Evolutionary conservation across 805 yeast species (phyloP), one percentile per base, ranked within the genome.

Genomic region (Wickerhamiella cacticola): DNA sequence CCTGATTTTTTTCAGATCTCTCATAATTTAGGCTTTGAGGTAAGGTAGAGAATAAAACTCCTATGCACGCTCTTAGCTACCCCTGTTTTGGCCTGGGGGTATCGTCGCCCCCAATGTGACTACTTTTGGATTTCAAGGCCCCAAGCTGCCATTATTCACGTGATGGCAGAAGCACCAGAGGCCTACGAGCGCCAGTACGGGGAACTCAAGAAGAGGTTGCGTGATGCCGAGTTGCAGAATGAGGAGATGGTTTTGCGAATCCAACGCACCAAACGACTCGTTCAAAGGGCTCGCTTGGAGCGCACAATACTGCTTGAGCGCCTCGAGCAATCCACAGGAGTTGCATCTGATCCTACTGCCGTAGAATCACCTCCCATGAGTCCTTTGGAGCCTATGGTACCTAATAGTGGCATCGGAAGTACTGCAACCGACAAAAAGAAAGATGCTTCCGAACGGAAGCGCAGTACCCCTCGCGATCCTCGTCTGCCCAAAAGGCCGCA

Each of bases 401-500:
- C 34, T 16, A 24, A 28, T 22, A 22, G 25, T 18, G 41, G 41
- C 19, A 39, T 39, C 5, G 42, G 42, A 5, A 39, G 42, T 29
- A 3, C 19, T 10, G 9, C 41, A 24, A 33, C n/a, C 28, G 47
- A 35, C 22, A 42, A 42, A 19, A 41, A 41, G 45, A 28, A 29
- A n/a, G 47, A 44, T 39, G 41, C 41, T 18, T 18, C 34, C 12
- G 47, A 44, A 47, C 53, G 43, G 56, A 52, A 50, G 42, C 44
- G 45, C 51, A 67, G 55, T 41, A 69, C 69, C 45, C 69, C 72
- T 8, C 75, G 87, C 56, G 94, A 87, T 62, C 95, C 95, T 8
- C 79, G 78, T 55, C 72, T 81, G 57, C 96, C 96, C 18, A 85
- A 82, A 56, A 72, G 94, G 57, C 95, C 96, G 5, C 80, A 92